These are phyloP conservation scores for Fusarium coicis DNA, from an alignment of 2,329 filamentous ascomycete genomes.

Conservation along the genomic window DNA sequence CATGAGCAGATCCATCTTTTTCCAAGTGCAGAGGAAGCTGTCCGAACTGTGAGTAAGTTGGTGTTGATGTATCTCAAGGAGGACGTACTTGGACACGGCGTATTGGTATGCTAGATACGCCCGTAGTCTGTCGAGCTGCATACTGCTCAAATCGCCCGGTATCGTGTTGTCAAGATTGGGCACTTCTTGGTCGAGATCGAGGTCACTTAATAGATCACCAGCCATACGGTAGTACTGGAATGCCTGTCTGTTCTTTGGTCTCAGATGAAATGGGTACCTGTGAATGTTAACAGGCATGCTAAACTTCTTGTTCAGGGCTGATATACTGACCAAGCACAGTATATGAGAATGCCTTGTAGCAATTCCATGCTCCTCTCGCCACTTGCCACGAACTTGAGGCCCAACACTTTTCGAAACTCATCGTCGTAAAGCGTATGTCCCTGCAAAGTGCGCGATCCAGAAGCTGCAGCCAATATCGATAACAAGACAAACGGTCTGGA, in stretches of 20 bases:
- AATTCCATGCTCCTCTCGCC: constrained; percentile 68
- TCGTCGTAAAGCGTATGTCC: constrained; percentile 66
- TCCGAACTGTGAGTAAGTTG: constrained; percentile 18
- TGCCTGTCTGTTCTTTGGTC: constrained; percentile 61
- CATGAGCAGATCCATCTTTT: constrained; percentile 44
- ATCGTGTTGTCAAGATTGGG: constrained; percentile 4
- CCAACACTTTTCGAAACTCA: constrained; percentile 67
- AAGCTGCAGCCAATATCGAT: constrained; percentile 63
- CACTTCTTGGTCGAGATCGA: constrained; percentile 59
- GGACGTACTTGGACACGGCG: constrained; percentile 53
- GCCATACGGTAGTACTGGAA: constrained; percentile 65
- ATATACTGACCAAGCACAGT: constrained; percentile 63
- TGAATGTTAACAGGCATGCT: background rate
- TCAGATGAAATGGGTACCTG: constrained; percentile 66
- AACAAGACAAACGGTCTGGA: constrained; percentile 64
- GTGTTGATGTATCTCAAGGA: background rate
- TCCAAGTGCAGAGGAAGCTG: constrained; percentile 56
- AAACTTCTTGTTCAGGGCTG: too few relatives aligned
- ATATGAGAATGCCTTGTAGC: constrained; percentile 66
- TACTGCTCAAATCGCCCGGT: constrained; percentile 3
- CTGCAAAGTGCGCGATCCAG: constrained; percentile 59
- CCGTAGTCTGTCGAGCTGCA: constrained; percentile 56
- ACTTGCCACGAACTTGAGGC: constrained; percentile 65
- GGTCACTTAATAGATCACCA: constrained; percentile 60
- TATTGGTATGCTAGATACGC: constrained; percentile 60